Evolutionary conservation across 208 protist genomes (phyloP).

Genomic region (Blechomonas ayalai): DNA sequence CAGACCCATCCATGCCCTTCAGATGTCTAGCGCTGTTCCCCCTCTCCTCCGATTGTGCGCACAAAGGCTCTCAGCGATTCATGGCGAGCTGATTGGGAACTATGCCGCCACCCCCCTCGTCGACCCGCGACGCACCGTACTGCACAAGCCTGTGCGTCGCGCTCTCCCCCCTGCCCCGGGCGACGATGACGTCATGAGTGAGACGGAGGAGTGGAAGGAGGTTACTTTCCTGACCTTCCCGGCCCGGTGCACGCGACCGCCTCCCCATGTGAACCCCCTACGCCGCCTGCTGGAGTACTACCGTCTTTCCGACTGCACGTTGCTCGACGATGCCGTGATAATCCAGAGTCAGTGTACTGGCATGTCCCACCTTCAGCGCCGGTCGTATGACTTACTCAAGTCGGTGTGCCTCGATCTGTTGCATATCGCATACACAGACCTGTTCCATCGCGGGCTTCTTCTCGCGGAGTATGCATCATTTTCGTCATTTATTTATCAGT

Average conservation of each 20-base stretch:
- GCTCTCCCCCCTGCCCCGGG: conserved; percentile 14
- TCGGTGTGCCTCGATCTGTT: conserved; percentile 55
- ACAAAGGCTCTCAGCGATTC: conserved; percentile 12
- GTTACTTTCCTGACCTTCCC: conserved; percentile 48
- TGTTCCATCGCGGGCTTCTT: conserved; percentile 40
- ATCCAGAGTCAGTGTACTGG: conserved; percentile 56
- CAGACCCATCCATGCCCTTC: neutral
- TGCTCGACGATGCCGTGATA: conserved; percentile 28
- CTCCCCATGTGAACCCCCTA: conserved; percentile 51
- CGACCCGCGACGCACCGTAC: conserved; percentile 10
- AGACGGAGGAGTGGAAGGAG: conserved; percentile 54
- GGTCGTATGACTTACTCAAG: conserved; percentile 68
- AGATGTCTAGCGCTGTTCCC: conserved; percentile 12
- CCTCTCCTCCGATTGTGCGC: conserved; percentile 18
- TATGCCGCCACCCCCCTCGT: conserved; percentile 21
- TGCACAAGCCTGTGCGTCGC: conserved; percentile 16
- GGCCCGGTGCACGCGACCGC: conserved; percentile 20
- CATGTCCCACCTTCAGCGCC: conserved; percentile 64
- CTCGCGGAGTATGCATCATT: conserved; percentile 19
- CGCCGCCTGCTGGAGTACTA: conserved; percentile 63
- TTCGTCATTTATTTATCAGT: conserved; percentile 30
- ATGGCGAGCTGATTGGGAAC: conserved; percentile 52
- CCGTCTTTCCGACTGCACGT: conserved; percentile 22
- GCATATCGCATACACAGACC: conserved; percentile 69
- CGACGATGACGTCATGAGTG: conserved; percentile 29